Percentiles rank a stretch among this genome's conserved stretches.
Conservation (phyloP, 345 rosid genomes). For the Citrus trifoliata region DNA sequence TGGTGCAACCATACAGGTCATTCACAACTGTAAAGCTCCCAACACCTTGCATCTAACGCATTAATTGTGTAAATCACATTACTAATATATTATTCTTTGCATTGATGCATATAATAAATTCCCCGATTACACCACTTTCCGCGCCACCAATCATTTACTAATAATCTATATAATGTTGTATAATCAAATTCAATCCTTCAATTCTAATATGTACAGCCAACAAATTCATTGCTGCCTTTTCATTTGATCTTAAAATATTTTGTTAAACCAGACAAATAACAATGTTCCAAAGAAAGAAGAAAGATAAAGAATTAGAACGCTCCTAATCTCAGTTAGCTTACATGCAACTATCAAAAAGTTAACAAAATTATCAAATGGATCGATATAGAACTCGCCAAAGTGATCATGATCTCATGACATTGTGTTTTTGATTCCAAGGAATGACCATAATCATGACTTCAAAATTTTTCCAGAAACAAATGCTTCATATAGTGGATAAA, state of each 20-base stretch:
- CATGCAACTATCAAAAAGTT: neutral
- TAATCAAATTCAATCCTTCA: neutral
- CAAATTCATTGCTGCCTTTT: neutral
- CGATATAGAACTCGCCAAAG: neutral
- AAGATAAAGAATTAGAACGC: neutral
- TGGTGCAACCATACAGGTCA: neutral
- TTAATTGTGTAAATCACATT: neutral
- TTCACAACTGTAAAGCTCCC: conserved; percentile 10
- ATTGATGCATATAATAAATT: neutral
- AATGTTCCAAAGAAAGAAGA: too few species aligned
- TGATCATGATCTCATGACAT: neutral
- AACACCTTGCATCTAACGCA: neutral
- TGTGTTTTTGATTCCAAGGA: neutral
- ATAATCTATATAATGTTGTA: too few species aligned
- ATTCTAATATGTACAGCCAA: neutral
- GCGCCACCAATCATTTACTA: neutral
- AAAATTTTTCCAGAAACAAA: neutral
- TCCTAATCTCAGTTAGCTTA: neutral
- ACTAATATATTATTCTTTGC: neutral
- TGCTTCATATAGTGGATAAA: neutral
- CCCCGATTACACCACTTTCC: neutral
- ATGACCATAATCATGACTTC: neutral
- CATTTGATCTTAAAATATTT: neutral
- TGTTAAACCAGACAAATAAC: neutral
- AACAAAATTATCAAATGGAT: neutral